phyloP scores from a whole-genome alignment of 148 eudicot species.

The Amaranthus palmeri region DNA sequence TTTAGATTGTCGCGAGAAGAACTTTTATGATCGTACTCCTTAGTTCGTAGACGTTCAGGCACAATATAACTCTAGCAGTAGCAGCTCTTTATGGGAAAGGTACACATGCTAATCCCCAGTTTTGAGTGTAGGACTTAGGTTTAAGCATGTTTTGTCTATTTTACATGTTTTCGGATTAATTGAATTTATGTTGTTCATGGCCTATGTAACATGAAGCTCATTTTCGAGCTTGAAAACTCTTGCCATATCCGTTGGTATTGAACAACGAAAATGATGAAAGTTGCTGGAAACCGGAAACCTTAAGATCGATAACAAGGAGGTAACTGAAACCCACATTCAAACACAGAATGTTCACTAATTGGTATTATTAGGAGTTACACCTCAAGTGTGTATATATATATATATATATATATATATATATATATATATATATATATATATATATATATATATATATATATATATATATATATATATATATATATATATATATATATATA shows the following conservation, averaged over 20 bases:
- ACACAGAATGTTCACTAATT: no score
- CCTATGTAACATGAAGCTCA: neutral
- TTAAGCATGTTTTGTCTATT: neutral
- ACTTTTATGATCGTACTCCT: neutral
- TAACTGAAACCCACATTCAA: no score
- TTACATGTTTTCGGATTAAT: neutral
- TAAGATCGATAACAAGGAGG: no score
- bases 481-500: no score
- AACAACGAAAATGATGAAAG: neutral
- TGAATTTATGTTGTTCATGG: neutral
- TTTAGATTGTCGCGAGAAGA: conserved; percentile 22
- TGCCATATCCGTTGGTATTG: neutral
- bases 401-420: no score
- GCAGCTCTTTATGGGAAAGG: neutral
- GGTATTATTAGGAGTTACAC: no score
- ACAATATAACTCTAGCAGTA: neutral
- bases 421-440: no score
- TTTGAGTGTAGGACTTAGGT: neutral
- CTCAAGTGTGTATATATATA: no score
- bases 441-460: no score
- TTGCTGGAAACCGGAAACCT: no score
- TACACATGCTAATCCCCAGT: neutral
- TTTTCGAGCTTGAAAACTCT: conserved; percentile 8
- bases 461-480: no score
- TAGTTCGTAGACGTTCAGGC: neutral